Conservation (phyloP, 768 basidiomycete species). For the Lepiota brunneoincarnata region DNA sequence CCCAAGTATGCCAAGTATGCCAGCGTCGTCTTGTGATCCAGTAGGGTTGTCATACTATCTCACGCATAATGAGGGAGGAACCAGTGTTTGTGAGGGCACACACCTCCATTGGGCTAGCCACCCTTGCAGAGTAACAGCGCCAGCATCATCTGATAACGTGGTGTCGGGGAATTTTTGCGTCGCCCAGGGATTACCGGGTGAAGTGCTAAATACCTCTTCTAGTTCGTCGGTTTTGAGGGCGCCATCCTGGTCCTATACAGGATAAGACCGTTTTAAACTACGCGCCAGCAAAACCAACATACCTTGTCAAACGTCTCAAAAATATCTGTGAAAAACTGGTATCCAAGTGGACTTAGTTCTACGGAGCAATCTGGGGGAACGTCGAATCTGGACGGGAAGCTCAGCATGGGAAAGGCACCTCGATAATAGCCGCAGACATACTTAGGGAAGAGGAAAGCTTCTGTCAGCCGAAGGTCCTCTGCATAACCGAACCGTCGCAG, state of each 20-base stretch:
- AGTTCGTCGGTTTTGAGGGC: slow-evolving; percentile 83
- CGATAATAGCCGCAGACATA: slow-evolving; percentile 36
- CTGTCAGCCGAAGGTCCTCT: slow-evolving; percentile 87
- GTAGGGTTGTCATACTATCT: slow-evolving; percentile 89
- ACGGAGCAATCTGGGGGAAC: slow-evolving; percentile 93
- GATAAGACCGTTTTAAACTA: background rate
- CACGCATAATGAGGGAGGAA: background rate
- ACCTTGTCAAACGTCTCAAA: slow-evolving; percentile 96
- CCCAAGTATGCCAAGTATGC: slow-evolving; percentile 96
- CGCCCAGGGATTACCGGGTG: slow-evolving; percentile 96
- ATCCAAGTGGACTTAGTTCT: slow-evolving; percentile 90
- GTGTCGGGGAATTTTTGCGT: slow-evolving; percentile 90
- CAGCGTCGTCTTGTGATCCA: slow-evolving; percentile 90
- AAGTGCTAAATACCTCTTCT: slow-evolving; percentile 87
- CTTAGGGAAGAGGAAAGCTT: slow-evolving; percentile 88
- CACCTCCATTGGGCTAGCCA: slow-evolving; percentile 99
- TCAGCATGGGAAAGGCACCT: slow-evolving; percentile 4
- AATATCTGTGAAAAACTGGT: slow-evolving; percentile 95
- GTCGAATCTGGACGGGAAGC: slow-evolving; percentile 64
- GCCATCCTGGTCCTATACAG: slow-evolving; percentile 85
- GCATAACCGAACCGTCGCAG: slow-evolving; percentile 94
- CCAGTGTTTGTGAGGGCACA: slow-evolving; percentile 15
- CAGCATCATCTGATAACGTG: slow-evolving; percentile 81
- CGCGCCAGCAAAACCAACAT: background rate
- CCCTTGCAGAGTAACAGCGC: slow-evolving; percentile 92